phyloP scores from a whole-genome alignment of 495 filamentous ascomycete species.

The Talaromyces borbonicus region DNA sequence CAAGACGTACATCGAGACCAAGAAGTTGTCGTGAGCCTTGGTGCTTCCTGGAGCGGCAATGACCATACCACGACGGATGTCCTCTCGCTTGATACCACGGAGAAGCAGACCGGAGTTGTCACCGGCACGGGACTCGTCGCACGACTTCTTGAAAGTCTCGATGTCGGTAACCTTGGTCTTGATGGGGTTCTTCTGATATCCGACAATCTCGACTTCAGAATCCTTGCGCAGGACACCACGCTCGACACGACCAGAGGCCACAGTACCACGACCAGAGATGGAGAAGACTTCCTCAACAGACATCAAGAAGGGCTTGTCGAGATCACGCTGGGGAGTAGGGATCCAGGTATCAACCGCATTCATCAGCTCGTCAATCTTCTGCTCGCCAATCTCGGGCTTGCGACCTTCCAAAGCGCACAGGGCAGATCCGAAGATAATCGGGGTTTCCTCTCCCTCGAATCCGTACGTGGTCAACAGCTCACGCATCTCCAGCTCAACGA shows the following conservation, averaged over 20 bases:
- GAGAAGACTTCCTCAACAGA: conserved; percentile 98
- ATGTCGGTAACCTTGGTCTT: conserved; percentile 99
- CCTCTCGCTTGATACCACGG: conserved; percentile 89
- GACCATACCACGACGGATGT: conserved; percentile 90
- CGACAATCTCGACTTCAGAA: conserved; percentile 84
- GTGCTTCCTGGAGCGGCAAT: conserved; percentile 65
- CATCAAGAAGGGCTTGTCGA: conserved; percentile 98
- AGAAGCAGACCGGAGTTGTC: conserved; percentile 98
- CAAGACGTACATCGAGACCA: conserved; percentile 91
- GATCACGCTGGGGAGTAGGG: conserved; percentile 78
- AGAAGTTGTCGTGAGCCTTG: conserved; percentile 79
- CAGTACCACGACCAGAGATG: conserved; percentile 93
- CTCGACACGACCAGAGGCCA: conserved; percentile 94
- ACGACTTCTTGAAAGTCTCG: conserved; percentile 99
- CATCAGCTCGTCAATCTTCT: conserved; percentile 82
- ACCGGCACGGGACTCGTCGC: conserved; percentile 84
- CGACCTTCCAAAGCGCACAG: conserved; percentile 88
- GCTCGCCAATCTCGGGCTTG: conserved; percentile 72
- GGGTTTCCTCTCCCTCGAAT: conserved; percentile 96
- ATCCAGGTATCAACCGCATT: conserved; percentile 93
- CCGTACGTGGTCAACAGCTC: conserved; percentile 86
- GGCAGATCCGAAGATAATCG: conserved; percentile 91
- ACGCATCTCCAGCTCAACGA: conserved; percentile 99
- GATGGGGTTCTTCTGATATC: conserved; percentile 62
- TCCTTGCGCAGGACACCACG: conserved; percentile 89